These are phyloP conservation scores for Artemisia tridentata DNA, from an alignment of 129 eudicot species.

Conservation along the genomic window DNA sequence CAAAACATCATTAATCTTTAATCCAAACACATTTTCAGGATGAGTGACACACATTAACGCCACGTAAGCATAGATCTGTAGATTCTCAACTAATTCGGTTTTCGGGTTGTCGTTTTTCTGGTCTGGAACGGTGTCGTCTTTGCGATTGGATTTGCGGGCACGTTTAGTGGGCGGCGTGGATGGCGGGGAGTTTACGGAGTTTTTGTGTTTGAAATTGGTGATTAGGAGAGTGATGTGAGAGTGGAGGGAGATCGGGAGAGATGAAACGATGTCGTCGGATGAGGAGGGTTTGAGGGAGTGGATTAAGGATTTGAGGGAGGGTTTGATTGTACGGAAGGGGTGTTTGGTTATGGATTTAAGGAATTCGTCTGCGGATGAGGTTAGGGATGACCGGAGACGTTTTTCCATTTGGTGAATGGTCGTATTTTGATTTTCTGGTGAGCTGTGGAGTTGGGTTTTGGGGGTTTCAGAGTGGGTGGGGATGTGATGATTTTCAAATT, in stretches of 20 bases:
- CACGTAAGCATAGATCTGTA: constrained; percentile 61
- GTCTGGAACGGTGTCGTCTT: constrained; percentile 31
- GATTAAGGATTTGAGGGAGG: constrained; percentile 68
- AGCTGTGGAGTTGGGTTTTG: not conserved
- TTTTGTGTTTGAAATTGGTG: constrained; percentile 29
- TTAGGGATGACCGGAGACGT: constrained; percentile 77
- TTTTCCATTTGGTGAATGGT: constrained; percentile 76
- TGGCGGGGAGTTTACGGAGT: constrained; percentile 37
- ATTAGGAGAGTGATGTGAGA: constrained; percentile 50
- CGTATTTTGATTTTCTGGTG: not conserved
- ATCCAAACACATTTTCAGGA: constrained; percentile 51
- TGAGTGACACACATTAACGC: constrained; percentile 57
- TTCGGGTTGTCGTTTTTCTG: constrained; percentile 27
- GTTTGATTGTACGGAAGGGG: constrained; percentile 61
- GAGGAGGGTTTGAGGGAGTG: constrained; percentile 55
- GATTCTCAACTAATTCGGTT: constrained; percentile 30
- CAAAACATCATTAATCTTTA: constrained; percentile 46
- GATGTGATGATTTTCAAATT: too few species aligned
- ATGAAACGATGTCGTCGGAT: constrained; percentile 31
- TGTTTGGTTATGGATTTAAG: constrained; percentile 59
- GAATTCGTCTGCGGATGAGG: constrained; percentile 79
- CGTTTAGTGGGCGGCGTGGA: constrained; percentile 72
- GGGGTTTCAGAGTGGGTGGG: not conserved
- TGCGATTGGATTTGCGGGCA: constrained; percentile 61
- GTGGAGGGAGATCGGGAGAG: constrained; percentile 66